Base-by-base conservation (phyloP, 163 green algal genomes). In the Chlamydomonas reinhardtii region DNA sequence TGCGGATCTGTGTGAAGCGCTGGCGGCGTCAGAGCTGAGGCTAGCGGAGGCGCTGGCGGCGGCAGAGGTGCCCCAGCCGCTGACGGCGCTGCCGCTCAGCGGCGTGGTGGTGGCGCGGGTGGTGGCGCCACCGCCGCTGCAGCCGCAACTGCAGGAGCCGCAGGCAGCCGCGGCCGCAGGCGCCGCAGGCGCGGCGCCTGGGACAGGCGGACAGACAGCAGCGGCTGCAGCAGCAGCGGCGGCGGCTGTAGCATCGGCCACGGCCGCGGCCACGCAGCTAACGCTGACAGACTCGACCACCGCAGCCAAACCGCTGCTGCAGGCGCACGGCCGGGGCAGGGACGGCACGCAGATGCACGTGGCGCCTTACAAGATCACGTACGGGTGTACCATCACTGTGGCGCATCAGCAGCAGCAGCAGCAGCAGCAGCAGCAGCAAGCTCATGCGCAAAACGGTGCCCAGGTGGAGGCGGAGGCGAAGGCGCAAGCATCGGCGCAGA, bases 51-150 rank as follows among this genome's bases (percentile, higher is more conserved):
- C 66, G 20, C 25, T 31, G 69, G 14, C 35, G 20, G 27, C n/a
- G 22, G 48, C 34, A 32, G 79, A 27, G 0, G 27, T 52, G 70
- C 79, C 79, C 5, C 32, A 64, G 68, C 79, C 79, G 69, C 32
- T 85, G 79, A 79, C 80, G 54, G 68, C 70, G 35, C 22, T 86
- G 80, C 80, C 80, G 70, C 70, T 86, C 54, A 86, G 80, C 29
- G 80, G 80, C 14, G 34, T 86, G 11, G 25, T 86, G 24, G 80
- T 86, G 54, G 80, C 80, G 25, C 78, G 78, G 11, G 66, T 76
- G 3, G 11, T 54, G n/a, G 19, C 32, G 68, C 29, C 17, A 4
- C 34, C 68, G 68, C 15, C 34, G 70, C 22, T 0, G 14, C 32
- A 37, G 34, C 34, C 27, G 22, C 56, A 70, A 54, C 4, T n/a